A percentile compares a stretch with the other conserved stretches of the same genome.
phyloP scores from a whole-genome alignment of 2,329 filamentous ascomycete species.

The Aureobasidium sp. region DNA sequence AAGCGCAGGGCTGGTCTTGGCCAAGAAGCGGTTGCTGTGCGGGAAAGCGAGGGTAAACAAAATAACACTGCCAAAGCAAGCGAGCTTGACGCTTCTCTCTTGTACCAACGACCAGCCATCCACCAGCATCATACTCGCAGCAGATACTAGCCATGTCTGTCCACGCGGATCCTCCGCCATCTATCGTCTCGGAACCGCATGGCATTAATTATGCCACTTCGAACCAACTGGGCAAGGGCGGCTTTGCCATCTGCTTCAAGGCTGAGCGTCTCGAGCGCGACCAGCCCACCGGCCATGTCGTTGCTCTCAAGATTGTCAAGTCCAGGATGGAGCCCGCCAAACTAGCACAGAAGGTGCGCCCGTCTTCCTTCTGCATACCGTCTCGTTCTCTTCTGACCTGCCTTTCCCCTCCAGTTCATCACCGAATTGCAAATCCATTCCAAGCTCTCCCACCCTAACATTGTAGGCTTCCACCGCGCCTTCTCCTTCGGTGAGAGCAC shows the following conservation, averaged over 20 bases:
- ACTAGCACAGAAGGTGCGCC: slow-evolving; percentile 71
- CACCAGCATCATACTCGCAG: slow-evolving; percentile 9
- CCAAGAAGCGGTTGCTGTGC: slow-evolving; percentile 8
- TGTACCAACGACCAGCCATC: not conserved
- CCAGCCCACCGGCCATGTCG: slow-evolving; percentile 53
- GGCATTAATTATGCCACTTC: slow-evolving; percentile 68
- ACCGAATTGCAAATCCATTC: slow-evolving; percentile 95
- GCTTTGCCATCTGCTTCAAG: slow-evolving; percentile 74
- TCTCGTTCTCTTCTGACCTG: slow-evolving; percentile 4
- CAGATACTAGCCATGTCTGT: slow-evolving; percentile 27
- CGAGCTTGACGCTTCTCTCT: not conserved
- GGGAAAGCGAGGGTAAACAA: slow-evolving; percentile 3
- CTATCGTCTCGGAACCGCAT: slow-evolving; percentile 58
- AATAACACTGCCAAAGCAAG: not conserved
- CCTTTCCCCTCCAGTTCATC: slow-evolving; percentile 46
- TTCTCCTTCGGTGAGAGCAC: slow-evolving; percentile 86
- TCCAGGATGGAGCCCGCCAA: slow-evolving; percentile 70
- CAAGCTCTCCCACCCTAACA: slow-evolving; percentile 92
- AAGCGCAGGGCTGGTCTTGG: not conserved
- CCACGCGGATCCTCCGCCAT: slow-evolving; percentile 43
- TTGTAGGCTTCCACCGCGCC: slow-evolving; percentile 89
- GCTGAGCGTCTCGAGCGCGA: slow-evolving; percentile 52
- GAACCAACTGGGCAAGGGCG: slow-evolving; percentile 68
- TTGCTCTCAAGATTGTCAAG: slow-evolving; percentile 75
- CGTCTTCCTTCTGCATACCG: not conserved